phyloP scores from a whole-genome alignment of 768 basidiomycete genomes.

The Pulveroboletus sp. region DNA sequence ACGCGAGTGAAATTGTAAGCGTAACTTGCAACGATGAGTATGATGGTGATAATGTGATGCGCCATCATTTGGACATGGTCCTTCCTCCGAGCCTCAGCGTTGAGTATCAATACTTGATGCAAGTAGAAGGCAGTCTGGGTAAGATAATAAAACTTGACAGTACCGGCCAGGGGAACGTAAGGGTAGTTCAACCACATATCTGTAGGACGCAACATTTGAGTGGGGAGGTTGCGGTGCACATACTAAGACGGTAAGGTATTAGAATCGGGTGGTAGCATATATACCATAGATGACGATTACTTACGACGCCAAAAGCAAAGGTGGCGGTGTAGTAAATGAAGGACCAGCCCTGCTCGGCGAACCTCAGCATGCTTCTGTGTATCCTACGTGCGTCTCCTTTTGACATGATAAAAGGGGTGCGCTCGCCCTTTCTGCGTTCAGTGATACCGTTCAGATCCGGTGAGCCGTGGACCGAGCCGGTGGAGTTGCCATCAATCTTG shows the following conservation, averaged over 20 bases:
- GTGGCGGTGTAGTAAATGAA: slow-evolving; percentile 73
- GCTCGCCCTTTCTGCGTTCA: slow-evolving; percentile 21
- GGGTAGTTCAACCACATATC: slow-evolving; percentile 81
- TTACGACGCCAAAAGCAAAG: slow-evolving; percentile 76
- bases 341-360: slow-evolving; percentile 95
- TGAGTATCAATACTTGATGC: slow-evolving; percentile 88
- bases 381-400: slow-evolving; percentile 54
- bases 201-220: slow-evolving; percentile 53
- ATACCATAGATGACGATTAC: slow-evolving; percentile 33
- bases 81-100: slow-evolving; percentile 86
- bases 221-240: slow-evolving; percentile 69
- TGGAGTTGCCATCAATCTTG: slow-evolving; percentile 24
- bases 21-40: slow-evolving; percentile 76
- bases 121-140: slow-evolving; percentile 83
- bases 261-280: slow-evolving; percentile 1
- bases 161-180: slow-evolving; percentile 69
- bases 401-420: slow-evolving; percentile 18
- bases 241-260: slow-evolving; percentile 49
- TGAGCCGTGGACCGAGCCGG: slow-evolving; percentile 22
- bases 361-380: slow-evolving; percentile 72
- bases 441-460: slow-evolving; percentile 29
- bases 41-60: slow-evolving; percentile 88
- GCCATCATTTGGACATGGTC: slow-evolving; percentile 96
- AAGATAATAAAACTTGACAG: slow-evolving; percentile 88
- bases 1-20: slow-evolving; percentile 80